Evolutionary conservation across 1,284 basidiomycete species (phyloP), one percentile per base, ranked within the genome.

Genomic region (Vanrija pseudolonga): DNA sequence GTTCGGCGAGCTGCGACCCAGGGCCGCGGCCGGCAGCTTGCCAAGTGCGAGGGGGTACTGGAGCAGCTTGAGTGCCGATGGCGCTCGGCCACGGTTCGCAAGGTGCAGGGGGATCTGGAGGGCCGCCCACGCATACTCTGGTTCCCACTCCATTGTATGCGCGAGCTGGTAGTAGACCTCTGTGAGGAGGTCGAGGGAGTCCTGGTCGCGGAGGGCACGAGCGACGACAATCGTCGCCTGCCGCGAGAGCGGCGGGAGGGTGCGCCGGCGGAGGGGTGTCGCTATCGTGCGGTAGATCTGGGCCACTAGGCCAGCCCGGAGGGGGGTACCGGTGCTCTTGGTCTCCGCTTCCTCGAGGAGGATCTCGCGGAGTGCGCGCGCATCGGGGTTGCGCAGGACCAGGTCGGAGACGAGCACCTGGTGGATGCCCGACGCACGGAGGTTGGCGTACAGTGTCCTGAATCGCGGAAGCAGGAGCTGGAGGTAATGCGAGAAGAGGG

Each of bases 361-460:
- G 1, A 69, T 50, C n/a, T 60, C 56, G 0, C 59, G 47, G 3
- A 71, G 51, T 8, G 61, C 48, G 8, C 47, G 20, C 3, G 60
- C 51, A 45, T 68, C 62, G 3, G 66, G 65, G 43, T 64, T 53
- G 2, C 60, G 54, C 20, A 71, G 51, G 2, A 71, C 46, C 8
- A 71, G 51, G 49, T 71, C 69, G 2, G 63, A 61, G 1, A 67
- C 65, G 12, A 71, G 61, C 3, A 63, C 26, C 48, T 68, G 60
- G 49, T 69, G 66, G 41, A 61, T 45, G 4, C 62, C 63, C 6
- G 52, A 48, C 3, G 66, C 50, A 9, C 55, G 54, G 9, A 68
- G 60, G 20, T 56, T 54, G 15, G 53, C 39, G 50, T 63, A 68
- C 6, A 66, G 45, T 17, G 57, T 50, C 4, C 45, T 20, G 8